Conservation (phyloP, 345 rosid species). For the Microthlaspi erraticum region DNA sequence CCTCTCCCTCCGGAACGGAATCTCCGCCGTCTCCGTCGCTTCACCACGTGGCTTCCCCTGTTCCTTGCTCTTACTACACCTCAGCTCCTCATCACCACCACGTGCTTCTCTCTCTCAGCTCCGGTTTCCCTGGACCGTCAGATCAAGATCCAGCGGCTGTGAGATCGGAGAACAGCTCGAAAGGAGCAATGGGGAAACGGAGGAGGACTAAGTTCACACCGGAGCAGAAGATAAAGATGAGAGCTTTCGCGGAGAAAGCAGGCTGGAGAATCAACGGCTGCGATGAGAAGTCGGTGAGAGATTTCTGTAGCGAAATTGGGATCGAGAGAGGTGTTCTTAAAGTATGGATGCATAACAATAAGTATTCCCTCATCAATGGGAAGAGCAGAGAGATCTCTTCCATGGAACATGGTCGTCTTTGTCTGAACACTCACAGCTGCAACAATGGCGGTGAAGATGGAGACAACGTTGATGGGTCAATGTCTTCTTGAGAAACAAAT, state of each 20-base stretch:
- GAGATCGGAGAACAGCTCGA: conserved; percentile 40
- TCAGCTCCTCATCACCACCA: conserved; percentile 58
- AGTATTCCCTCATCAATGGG: conserved; percentile 53
- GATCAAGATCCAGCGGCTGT: conserved; percentile 42
- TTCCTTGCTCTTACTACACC: conserved; percentile 65
- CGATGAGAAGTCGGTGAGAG: conserved; percentile 55
- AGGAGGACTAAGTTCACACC: conserved; percentile 71
- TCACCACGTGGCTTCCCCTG: conserved; percentile 56
- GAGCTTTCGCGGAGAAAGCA: conserved; percentile 62
- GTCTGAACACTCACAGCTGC: conserved; percentile 30
- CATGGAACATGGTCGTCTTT: conserved; percentile 22
- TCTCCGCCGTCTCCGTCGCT: conserved; percentile 45
- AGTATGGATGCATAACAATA: conserved; percentile 90
- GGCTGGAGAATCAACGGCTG: conserved; percentile 75
- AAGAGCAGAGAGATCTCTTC: conserved; percentile 39
- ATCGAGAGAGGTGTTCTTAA: conserved; percentile 72
- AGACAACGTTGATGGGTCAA: conserved; percentile 39
- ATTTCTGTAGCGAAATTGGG: conserved; percentile 65
- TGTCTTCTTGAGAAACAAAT: conserved; percentile 32
- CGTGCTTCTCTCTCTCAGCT: conserved; percentile 59
- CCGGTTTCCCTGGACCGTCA: conserved; percentile 46
- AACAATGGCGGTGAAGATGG: conserved; percentile 25
- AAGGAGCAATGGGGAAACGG: conserved; percentile 53
- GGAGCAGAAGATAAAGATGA: conserved; percentile 77
- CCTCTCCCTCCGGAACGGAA: conserved; percentile 41